A percentile compares a stretch with the other conserved stretches of the same genome.
These are phyloP conservation scores for Moricandia moricandioides DNA, from an alignment of 345 rosid species.

Conservation along the genomic window DNA sequence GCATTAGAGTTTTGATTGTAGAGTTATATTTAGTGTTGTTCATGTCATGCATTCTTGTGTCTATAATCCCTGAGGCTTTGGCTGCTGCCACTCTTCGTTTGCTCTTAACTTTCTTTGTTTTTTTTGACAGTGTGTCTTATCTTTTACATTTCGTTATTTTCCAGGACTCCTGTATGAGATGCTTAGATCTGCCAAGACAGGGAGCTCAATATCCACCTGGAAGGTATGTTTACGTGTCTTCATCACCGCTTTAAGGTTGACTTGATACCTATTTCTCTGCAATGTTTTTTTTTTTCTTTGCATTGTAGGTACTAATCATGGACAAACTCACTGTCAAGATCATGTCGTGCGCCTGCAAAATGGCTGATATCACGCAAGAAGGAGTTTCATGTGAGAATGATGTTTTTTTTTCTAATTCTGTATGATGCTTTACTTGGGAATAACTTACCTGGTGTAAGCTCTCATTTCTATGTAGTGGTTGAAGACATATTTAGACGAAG, in stretches of 20 bases:
- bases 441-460: background rate
- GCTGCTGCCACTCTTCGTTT: background rate
- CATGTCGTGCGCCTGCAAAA: slow-evolving; percentile 93
- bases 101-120: background rate
- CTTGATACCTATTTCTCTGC: background rate
- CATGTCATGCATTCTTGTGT: background rate
- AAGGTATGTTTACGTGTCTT: slow-evolving; percentile 53
- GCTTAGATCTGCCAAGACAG: slow-evolving; percentile 87
- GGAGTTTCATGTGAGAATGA: slow-evolving; percentile 88
- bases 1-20: no score
- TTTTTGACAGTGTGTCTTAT: background rate
- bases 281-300: background rate
- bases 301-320: slow-evolving; percentile 85
- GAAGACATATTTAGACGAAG: slow-evolving; percentile 91
- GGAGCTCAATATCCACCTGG: slow-evolving; percentile 88
- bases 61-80: background rate
- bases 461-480: slow-evolving; percentile 62
- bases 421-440: background rate
- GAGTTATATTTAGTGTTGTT: background rate
- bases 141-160: background rate
- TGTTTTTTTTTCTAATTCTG: background rate
- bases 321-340: slow-evolving; percentile 93
- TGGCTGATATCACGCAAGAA: slow-evolving; percentile 97
- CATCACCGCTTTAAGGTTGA: background rate
- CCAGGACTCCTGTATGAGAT: slow-evolving; percentile 90